Conservation (phyloP, 2,329 filamentous ascomycete genomes). For the Pestalotiopsis sp. region DNA sequence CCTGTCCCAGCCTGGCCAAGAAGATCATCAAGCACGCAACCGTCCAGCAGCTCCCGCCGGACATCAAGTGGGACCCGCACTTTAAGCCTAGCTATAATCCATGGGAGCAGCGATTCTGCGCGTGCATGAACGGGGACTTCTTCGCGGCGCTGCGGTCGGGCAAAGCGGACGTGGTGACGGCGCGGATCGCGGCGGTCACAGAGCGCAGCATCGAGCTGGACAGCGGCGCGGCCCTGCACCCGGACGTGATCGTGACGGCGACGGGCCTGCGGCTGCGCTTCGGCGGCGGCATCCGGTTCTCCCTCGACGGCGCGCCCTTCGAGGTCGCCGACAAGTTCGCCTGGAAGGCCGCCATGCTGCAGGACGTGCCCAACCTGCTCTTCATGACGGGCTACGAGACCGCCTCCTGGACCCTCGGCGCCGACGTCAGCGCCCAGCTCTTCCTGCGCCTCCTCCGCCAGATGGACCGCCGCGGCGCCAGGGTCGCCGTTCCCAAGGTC, state of each 20-base stretch:
- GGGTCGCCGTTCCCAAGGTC: slow-evolving; percentile 47
- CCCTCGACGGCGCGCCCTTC: slow-evolving; percentile 52
- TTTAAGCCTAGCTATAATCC: slow-evolving; percentile 59
- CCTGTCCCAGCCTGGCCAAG: slow-evolving; percentile 49
- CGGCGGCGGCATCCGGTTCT: slow-evolving; percentile 53
- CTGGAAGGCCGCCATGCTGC: slow-evolving; percentile 65
- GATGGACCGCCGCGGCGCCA: slow-evolving; percentile 47
- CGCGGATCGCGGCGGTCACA: slow-evolving; percentile 48
- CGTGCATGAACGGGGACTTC: slow-evolving; percentile 51
- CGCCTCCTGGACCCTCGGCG: slow-evolving; percentile 64
- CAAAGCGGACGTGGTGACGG: slow-evolving; percentile 43
- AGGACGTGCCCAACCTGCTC: slow-evolving; percentile 63
- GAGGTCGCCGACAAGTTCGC: slow-evolving; percentile 48
- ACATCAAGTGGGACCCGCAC: slow-evolving; percentile 54
- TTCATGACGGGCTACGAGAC: slow-evolving; percentile 64
- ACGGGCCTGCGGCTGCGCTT: slow-evolving; percentile 63
- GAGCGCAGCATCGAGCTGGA: slow-evolving; percentile 45
- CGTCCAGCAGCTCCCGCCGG: slow-evolving; percentile 47
- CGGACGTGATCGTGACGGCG: slow-evolving; percentile 68
- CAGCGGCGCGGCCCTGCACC: slow-evolving; percentile 40
- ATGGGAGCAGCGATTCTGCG: slow-evolving; percentile 72
- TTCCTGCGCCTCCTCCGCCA: slow-evolving; percentile 52
- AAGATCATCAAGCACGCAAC: slow-evolving; percentile 45
- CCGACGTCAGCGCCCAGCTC: slow-evolving; percentile 55
- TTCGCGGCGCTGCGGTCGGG: slow-evolving; percentile 41